Evolutionary conservation across 2,329 filamentous ascomycete genomes (phyloP).

Genomic region (Neonectria neomacrospora): DNA sequence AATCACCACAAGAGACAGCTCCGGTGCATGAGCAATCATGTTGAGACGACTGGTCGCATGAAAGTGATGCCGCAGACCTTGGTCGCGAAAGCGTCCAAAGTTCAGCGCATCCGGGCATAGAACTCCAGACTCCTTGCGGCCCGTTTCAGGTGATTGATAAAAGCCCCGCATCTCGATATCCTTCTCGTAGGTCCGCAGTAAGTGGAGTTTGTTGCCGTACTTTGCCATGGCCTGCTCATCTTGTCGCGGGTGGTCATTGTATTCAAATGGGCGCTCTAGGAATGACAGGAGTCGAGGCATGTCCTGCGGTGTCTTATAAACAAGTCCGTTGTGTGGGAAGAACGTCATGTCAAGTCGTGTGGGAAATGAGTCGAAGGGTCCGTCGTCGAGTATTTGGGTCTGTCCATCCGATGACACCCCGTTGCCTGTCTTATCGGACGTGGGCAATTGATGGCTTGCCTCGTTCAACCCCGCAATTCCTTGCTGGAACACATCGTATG

Average conservation of each 20-base stretch:
- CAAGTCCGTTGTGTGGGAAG: conserved; percentile 48
- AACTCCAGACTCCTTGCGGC: conserved; percentile 44
- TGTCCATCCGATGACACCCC: not conserved
- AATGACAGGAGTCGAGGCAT: conserved; percentile 34
- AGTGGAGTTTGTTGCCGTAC: conserved; percentile 38
- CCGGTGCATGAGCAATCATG: conserved; percentile 72
- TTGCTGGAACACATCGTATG: not conserved
- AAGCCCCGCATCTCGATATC: conserved; percentile 60
- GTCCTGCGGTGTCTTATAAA: conserved; percentile 31
- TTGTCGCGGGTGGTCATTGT: conserved; percentile 27
- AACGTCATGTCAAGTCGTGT: conserved; percentile 49
- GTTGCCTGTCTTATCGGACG: not conserved
- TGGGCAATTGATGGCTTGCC: not conserved
- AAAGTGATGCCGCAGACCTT: conserved; percentile 42
- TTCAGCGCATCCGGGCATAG: conserved; percentile 47
- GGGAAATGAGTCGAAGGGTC: not conserved
- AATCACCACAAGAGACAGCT: conserved; percentile 75
- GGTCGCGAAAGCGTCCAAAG: conserved; percentile 40
- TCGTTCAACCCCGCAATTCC: not conserved
- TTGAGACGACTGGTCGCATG: conserved; percentile 58
- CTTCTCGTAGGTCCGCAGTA: conserved; percentile 62
- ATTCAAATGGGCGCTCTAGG: conserved; percentile 32
- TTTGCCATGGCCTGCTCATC: conserved; percentile 25
- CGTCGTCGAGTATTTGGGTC: not conserved
- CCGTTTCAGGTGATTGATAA: conserved; percentile 32